These are phyloP conservation scores for Phoma herbarum DNA, from an alignment of 2,329 filamentous ascomycete genomes.

Conservation along the genomic window DNA sequence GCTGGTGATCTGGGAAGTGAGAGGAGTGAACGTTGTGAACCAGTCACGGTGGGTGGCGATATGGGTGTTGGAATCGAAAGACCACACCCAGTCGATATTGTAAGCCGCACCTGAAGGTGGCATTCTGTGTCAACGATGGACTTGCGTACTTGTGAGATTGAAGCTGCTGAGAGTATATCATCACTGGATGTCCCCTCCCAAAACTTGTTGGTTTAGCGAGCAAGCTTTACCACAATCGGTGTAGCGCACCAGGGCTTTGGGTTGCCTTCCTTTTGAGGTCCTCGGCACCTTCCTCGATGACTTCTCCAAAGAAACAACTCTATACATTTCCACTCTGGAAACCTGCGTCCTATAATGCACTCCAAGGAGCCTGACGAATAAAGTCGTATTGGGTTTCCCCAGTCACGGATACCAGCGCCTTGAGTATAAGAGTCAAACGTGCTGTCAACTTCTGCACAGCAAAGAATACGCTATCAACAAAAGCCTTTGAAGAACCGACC, in stretches of 20 bases:
- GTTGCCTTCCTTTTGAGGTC: too few species aligned
- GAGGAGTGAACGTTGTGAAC: constrained; percentile 3
- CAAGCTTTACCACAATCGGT: neutral
- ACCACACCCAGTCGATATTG: constrained; percentile 12
- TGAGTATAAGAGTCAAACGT: too few species aligned
- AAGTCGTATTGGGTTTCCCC: too few species aligned
- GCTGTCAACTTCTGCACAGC: too few species aligned
- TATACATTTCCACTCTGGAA: too few species aligned
- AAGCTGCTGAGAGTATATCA: neutral
- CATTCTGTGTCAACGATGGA: neutral
- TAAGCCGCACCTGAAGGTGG: constrained; percentile 7
- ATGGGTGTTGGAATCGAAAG: constrained; percentile 8
- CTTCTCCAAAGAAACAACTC: too few species aligned
- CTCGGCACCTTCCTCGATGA: neutral
- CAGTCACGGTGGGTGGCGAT: constrained; percentile 8
- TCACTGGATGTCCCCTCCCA: neutral
- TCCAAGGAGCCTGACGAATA: too few species aligned
- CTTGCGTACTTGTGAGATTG: neutral
- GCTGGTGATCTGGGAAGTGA: constrained; percentile 9
- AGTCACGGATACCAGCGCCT: too few species aligned
- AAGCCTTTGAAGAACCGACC: too few species aligned
- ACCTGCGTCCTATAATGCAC: too few species aligned
- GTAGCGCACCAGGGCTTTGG: neutral
- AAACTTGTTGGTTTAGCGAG: constrained; percentile 1
- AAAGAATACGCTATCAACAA: too few species aligned